Conservation (phyloP, 345 rosid genomes). For the Bruguiera gymnorhiza region DNA sequence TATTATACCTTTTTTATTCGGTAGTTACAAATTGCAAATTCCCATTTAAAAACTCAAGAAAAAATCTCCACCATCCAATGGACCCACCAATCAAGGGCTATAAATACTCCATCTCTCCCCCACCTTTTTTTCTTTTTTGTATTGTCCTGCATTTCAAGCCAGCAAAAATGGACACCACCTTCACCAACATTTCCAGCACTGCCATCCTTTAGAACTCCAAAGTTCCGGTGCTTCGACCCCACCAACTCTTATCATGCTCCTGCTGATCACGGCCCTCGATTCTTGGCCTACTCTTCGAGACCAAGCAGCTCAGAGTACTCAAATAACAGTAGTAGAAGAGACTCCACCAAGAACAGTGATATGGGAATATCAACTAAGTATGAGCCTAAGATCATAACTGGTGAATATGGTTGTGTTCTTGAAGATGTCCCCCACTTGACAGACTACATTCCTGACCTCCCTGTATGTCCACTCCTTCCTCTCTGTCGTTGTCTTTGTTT, state of each 20-base stretch:
- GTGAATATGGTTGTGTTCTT: constrained; percentile 44
- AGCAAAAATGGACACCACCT: constrained; percentile 25
- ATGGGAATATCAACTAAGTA: neutral
- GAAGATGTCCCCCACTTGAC: constrained; percentile 53
- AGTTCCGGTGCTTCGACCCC: constrained; percentile 46
- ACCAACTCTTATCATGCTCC: neutral
- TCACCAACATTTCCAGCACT: constrained; percentile 23
- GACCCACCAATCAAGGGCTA: constrained; percentile 19
- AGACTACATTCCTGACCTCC: constrained; percentile 45
- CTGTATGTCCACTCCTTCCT: constrained; percentile 17
- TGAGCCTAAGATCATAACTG: constrained; percentile 34
- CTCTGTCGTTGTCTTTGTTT: neutral
- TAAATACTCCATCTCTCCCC: constrained; percentile 4
- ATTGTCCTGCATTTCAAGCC: neutral
- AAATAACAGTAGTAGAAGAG: too few species aligned
- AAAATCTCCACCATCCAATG: too few species aligned
- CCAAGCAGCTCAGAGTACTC: neutral
- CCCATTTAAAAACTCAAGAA: too few species aligned
- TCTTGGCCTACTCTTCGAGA: neutral
- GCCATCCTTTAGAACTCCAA: constrained; percentile 32
- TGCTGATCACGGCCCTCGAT: neutral
- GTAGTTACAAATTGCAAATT: too few species aligned
- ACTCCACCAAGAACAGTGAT: neutral
- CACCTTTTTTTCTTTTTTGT: neutral
- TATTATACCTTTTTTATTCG: too few species aligned